phyloP scores from a whole-genome alignment of 2,329 filamentous ascomycete species.

The Thielaviopsis euricoi region DNA sequence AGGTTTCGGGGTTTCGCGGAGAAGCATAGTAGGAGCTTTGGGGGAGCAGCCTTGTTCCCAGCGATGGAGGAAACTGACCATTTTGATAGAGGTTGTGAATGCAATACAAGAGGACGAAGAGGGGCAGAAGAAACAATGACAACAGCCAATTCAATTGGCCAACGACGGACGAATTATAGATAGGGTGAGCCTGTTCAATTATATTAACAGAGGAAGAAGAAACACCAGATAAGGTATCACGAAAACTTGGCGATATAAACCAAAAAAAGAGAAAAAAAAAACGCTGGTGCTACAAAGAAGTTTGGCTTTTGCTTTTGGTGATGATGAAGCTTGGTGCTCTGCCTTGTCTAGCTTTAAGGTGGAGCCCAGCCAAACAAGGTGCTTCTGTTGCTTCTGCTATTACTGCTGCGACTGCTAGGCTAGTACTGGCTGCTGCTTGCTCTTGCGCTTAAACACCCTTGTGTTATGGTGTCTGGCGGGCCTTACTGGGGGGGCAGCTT shows the following conservation, averaged over 20 bases:
- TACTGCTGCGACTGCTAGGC: no score
- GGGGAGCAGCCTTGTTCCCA: not conserved
- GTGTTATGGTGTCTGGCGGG: not conserved
- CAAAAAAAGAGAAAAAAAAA: not conserved
- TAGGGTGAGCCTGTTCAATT: not conserved
- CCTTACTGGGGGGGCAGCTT: not conserved
- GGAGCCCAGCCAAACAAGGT: not conserved
- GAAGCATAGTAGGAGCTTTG: no score
- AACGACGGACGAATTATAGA: not conserved
- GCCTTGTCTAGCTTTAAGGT: conserved; percentile 9
- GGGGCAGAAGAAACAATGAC: not conserved
- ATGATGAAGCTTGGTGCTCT: conserved; percentile 13
- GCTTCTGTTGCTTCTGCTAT: no score
- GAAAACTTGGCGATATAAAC: not conserved
- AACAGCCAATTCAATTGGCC: not conserved
- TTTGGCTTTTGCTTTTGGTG: not conserved
- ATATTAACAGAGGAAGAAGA: not conserved
- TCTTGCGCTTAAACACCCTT: no score
- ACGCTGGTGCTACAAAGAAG: not conserved
- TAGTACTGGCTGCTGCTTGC: no score
- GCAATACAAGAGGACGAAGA: not conserved
- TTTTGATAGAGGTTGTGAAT: not conserved
- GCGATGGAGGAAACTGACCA: not conserved
- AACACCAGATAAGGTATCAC: not conserved
- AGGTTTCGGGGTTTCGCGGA: not conserved